Percentiles rank a stretch among this genome's conserved stretches.
These are phyloP conservation scores for Citeromyces siamensis DNA, from an alignment of 1,139 yeast genomes.

Conservation along the genomic window DNA sequence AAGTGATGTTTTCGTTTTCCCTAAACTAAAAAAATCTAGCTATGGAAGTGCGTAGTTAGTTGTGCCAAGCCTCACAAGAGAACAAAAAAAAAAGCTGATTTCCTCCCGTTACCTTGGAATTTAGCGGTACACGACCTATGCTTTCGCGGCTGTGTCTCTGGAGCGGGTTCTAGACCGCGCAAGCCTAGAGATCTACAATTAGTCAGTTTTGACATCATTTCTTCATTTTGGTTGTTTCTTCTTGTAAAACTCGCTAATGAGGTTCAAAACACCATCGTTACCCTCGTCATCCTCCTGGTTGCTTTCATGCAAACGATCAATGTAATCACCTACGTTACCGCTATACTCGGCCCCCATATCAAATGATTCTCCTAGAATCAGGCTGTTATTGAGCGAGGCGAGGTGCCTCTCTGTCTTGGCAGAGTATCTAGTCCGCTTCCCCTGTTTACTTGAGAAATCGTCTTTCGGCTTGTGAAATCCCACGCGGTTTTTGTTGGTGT, in stretches of 20 bases:
- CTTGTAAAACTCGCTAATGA: slow-evolving; percentile 2
- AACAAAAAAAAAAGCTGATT: too few relatives aligned
- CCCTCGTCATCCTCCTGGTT: background rate
- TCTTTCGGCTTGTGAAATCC: background rate
- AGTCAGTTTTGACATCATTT: background rate
- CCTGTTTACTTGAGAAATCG: background rate
- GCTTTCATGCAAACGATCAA: background rate
- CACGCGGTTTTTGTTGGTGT: background rate
- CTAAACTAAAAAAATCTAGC: too few relatives aligned
- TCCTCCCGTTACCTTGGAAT: too few relatives aligned
- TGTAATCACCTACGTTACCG: slow-evolving; percentile 1
- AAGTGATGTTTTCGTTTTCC: too few relatives aligned
- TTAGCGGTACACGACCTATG: slow-evolving; percentile 2
- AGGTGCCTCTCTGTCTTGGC: background rate
- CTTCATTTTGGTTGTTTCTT: background rate
- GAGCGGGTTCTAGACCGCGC: slow-evolving; percentile 2
- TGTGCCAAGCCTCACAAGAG: too few relatives aligned
- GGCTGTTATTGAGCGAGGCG: slow-evolving; percentile 1
- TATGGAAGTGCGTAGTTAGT: too few relatives aligned
- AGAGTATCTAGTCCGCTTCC: background rate
- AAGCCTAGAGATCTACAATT: background rate
- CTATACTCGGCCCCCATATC: background rate
- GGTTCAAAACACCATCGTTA: background rate
- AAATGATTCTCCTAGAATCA: slow-evolving; percentile 2
- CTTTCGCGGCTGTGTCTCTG: slow-evolving; percentile 3